phyloP scores from a whole-genome alignment of 1,284 basidiomycete genomes.

The Ceratobasidium sp. region DNA sequence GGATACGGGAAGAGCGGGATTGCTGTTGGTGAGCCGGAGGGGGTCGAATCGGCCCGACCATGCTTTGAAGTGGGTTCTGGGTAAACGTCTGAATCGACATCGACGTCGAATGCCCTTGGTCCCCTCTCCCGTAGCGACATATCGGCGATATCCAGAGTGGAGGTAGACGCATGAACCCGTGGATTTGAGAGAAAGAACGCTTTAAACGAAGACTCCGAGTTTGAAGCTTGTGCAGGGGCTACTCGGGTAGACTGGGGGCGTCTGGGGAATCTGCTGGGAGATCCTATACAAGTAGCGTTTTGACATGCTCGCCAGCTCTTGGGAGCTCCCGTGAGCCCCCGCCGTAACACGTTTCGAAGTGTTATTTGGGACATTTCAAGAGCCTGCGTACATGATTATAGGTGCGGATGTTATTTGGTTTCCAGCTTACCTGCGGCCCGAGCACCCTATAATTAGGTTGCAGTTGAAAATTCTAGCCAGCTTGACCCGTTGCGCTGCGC shows the following conservation, averaged over 20 bases:
- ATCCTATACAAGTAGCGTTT: not conserved
- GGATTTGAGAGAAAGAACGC: constrained; percentile 40
- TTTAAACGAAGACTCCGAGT: constrained; percentile 19
- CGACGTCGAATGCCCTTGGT: constrained; percentile 34
- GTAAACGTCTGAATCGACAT: constrained; percentile 40
- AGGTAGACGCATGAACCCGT: constrained; percentile 19
- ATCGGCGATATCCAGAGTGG: constrained; percentile 38
- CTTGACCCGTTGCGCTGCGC: not conserved
- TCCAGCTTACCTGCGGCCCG: constrained; percentile 6
- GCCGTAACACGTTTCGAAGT: not conserved
- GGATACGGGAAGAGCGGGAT: constrained; percentile 47
- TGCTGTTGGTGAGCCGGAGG: constrained; percentile 20
- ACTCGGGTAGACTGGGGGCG: constrained; percentile 31
- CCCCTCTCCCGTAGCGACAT: constrained; percentile 37
- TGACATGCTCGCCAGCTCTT: not conserved
- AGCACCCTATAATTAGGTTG: not conserved
- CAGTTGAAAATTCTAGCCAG: not conserved
- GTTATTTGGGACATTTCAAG: not conserved
- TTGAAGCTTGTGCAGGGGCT: not conserved
- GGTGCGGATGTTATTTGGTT: not conserved
- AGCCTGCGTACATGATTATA: not conserved
- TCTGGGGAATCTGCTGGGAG: not conserved
- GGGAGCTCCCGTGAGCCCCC: not conserved
- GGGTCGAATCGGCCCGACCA: not conserved
- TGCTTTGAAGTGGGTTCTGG: constrained; percentile 21